Percentiles rank a stretch among this genome's conserved stretches.
phyloP scores from a whole-genome alignment of 345 rosid species.

The Isatis tinctoria region DNA sequence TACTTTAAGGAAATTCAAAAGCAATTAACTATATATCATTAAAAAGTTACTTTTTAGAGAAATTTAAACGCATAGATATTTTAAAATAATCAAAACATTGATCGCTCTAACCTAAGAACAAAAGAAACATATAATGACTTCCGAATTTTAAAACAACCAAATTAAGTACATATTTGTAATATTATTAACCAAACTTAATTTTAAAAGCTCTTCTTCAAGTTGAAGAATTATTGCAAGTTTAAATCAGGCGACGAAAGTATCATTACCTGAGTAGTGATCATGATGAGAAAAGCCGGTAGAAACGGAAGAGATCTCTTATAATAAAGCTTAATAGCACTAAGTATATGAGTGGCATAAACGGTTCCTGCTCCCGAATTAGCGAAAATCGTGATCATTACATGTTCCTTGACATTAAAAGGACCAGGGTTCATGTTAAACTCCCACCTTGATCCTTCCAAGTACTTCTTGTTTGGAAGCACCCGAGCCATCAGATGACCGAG shows the following conservation, averaged over 20 bases:
- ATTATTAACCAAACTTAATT: not conserved
- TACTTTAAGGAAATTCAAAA: not conserved
- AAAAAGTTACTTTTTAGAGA: too few species aligned
- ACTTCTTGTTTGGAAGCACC: slow-evolving; percentile 37
- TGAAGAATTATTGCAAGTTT: not conserved
- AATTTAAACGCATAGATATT: too few species aligned
- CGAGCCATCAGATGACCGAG: slow-evolving; percentile 68
- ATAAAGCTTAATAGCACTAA: slow-evolving; percentile 59
- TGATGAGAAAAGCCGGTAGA: slow-evolving; percentile 57
- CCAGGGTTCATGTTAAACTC: slow-evolving; percentile 72
- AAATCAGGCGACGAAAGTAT: not conserved
- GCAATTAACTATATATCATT: too few species aligned
- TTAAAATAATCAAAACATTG: not conserved
- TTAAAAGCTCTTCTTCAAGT: not conserved
- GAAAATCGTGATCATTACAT: slow-evolving; percentile 78
- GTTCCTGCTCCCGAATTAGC: slow-evolving; percentile 76
- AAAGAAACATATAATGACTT: not conserved
- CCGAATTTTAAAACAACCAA: not conserved
- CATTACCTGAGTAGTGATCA: slow-evolving; percentile 76
- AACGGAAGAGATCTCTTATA: slow-evolving; percentile 55
- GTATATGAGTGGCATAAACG: slow-evolving; percentile 72
- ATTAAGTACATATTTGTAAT: not conserved
- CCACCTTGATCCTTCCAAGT: slow-evolving; percentile 44
- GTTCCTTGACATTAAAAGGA: slow-evolving; percentile 81
- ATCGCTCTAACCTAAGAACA: not conserved